Conservation (phyloP, 139 green algal genomes). For the Chlorella sp. region DNA sequence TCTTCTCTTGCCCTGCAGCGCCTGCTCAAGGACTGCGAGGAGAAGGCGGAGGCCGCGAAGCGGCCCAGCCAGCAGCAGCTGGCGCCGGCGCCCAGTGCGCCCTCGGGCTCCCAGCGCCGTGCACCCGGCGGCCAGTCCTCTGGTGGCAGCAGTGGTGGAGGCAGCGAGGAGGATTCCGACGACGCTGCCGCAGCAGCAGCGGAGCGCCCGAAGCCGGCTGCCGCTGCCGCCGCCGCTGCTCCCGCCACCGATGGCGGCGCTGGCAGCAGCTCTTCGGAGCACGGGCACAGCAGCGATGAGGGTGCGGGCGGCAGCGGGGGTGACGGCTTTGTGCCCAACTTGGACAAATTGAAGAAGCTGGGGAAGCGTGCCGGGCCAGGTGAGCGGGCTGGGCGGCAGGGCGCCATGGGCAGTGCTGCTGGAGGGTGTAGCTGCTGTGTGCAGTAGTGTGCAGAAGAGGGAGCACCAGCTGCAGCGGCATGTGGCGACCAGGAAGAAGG, state of each 20-base stretch:
- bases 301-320: background rate
- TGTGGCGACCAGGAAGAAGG: background rate
- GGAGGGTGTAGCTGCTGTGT: background rate
- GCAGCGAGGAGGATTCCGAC: conserved; percentile 3
- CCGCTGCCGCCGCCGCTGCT: background rate
- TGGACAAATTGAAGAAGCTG: conserved; percentile 36
- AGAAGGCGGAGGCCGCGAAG: conserved; percentile 58
- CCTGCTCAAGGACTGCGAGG: conserved; percentile 74
- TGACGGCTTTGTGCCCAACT: conserved; percentile 25
- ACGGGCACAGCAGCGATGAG: conserved; percentile 18
- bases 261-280: conserved; percentile 1
- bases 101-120: background rate
- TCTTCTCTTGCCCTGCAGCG: background rate
- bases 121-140: background rate
- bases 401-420: no score
- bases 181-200: background rate
- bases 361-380: conserved; percentile 29
- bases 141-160: conserved; percentile 6
- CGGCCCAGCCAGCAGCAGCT: background rate
- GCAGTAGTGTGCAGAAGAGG: background rate
- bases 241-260: background rate
- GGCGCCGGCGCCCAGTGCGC: background rate
- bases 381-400: background rate
- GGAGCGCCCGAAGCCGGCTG: background rate
- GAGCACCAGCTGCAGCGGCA: background rate